Conservation (phyloP, 2,329 filamentous ascomycete species). For the Laburnicola sp. region DNA sequence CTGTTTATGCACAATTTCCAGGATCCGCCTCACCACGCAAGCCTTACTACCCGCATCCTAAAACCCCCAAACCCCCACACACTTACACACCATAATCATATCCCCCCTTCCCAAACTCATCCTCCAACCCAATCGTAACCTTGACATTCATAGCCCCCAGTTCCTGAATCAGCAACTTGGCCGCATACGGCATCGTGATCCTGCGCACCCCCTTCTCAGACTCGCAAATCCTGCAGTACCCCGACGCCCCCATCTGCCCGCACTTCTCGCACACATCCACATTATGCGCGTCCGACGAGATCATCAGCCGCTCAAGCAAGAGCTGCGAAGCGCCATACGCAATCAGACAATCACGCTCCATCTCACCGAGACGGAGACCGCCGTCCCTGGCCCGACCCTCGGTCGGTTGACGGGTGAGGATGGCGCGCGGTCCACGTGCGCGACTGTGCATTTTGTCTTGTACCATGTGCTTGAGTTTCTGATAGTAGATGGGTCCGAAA, state of each 20-base stretch:
- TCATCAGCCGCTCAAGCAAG: conserved; percentile 89
- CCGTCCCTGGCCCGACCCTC: conserved; percentile 93
- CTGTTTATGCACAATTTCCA: too few relatives aligned
- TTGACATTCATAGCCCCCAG: conserved; percentile 99
- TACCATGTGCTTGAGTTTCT: conserved; percentile 99
- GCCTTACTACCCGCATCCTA: too few relatives aligned
- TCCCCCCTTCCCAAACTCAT: conserved; percentile 67
- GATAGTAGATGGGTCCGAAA: conserved; percentile 98
- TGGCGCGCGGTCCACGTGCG: conserved; percentile 83
- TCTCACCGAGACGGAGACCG: conserved; percentile 91
- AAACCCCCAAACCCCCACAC: not conserved
- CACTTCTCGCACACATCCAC: conserved; percentile 94
- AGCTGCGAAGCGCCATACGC: conserved; percentile 94
- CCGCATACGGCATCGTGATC: conserved; percentile 97
- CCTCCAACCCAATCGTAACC: conserved; percentile 83
- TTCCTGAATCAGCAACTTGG: conserved; percentile 94
- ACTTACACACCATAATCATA: conserved; percentile 5
- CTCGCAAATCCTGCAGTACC: conserved; percentile 92
- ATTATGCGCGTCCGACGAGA: conserved; percentile 84
- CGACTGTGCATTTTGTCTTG: conserved; percentile 99
- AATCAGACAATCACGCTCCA: conserved; percentile 98
- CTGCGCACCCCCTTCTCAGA: conserved; percentile 80
- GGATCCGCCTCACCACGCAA: too few relatives aligned
- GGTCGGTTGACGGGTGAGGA: conserved; percentile 91
- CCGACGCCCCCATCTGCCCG: conserved; percentile 92